Percentiles rank a stretch among this genome's conserved stretches.
phyloP scores from a whole-genome alignment of 495 filamentous ascomycete species.

The Immersiella caudata region DNA sequence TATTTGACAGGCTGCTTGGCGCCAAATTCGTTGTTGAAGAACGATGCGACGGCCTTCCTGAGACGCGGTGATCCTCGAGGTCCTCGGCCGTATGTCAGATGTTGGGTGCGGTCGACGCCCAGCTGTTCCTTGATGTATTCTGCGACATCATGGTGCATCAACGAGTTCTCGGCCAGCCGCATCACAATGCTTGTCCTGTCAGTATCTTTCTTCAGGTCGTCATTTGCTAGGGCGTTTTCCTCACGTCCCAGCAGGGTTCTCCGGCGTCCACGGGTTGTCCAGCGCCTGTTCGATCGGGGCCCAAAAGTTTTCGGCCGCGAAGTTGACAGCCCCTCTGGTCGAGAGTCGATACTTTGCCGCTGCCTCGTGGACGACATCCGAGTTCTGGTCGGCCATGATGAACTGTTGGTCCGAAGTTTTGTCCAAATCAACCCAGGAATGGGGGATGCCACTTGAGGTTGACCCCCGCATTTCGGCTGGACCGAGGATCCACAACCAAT shows the following conservation, averaged over 20 bases:
- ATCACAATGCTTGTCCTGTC: slow-evolving; percentile 21
- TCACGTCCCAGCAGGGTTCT: slow-evolving; percentile 25
- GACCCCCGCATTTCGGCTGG: too few species aligned
- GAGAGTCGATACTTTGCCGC: slow-evolving; percentile 5
- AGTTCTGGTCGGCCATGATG: neutral
- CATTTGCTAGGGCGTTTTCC: neutral
- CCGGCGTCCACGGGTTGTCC: slow-evolving; percentile 24
- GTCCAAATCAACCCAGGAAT: too few species aligned
- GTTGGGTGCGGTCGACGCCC: slow-evolving; percentile 21
- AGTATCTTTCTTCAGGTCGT: neutral
- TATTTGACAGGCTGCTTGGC: slow-evolving; percentile 21
- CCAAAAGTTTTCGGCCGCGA: slow-evolving; percentile 18
- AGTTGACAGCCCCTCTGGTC: slow-evolving; percentile 20
- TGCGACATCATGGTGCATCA: slow-evolving; percentile 27
- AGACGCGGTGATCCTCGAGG: slow-evolving; percentile 31
- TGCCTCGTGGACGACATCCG: neutral
- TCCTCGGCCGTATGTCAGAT: slow-evolving; percentile 40
- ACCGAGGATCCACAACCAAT: too few species aligned
- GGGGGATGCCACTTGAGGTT: too few species aligned
- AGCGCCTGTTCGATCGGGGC: slow-evolving; percentile 22
- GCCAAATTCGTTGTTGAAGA: slow-evolving; percentile 33
- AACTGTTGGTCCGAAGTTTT: neutral
- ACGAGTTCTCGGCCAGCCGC: slow-evolving; percentile 28
- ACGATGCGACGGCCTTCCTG: slow-evolving; percentile 31
- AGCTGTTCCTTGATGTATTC: slow-evolving; percentile 27